phyloP scores from a whole-genome alignment of 2,329 filamentous ascomycete genomes.

The Arthrinium puccinioides region DNA sequence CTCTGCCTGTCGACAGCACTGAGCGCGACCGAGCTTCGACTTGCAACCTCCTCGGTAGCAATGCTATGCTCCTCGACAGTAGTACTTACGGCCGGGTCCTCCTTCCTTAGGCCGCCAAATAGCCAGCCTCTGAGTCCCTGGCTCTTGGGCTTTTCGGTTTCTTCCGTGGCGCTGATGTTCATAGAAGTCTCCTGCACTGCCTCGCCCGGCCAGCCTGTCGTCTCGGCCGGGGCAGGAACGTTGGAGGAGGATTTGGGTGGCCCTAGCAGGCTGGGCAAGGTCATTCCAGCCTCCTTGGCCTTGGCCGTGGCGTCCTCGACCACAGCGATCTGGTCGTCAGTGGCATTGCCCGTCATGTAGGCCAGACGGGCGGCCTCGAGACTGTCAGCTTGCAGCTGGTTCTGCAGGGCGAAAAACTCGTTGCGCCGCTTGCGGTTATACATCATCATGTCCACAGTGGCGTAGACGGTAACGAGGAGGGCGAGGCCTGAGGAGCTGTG shows the following conservation, averaged over 20 bases:
- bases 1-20: slow-evolving; percentile 24
- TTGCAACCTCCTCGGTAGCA: slow-evolving; percentile 23
- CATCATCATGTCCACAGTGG: slow-evolving; percentile 53
- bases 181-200: slow-evolving; percentile 12
- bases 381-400: slow-evolving; percentile 44
- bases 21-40: slow-evolving; percentile 15
- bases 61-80: too few relatives aligned
- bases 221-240: slow-evolving; percentile 11
- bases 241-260: slow-evolving; percentile 5
- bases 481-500: slow-evolving; percentile 37
- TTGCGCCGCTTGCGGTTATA: slow-evolving; percentile 53
- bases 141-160: slow-evolving; percentile 12
- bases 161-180: slow-evolving; percentile 7
- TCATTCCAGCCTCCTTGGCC: slow-evolving; percentile 35
- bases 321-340: slow-evolving; percentile 46
- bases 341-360: slow-evolving; percentile 51
- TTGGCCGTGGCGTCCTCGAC: slow-evolving; percentile 49
- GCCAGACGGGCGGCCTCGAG: slow-evolving; percentile 51
- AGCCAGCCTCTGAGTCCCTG: slow-evolving; percentile 27
- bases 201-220: slow-evolving; percentile 16
- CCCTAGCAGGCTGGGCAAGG: slow-evolving; percentile 44
- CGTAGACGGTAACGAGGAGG: slow-evolving; percentile 49
- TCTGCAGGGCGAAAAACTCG: slow-evolving; percentile 51
- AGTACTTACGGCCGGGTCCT: slow-evolving; percentile 18
- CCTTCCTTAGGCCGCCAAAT: slow-evolving; percentile 29